Conservation (phyloP, 208 protist genomes). For the Porcisia hertigi region DNA sequence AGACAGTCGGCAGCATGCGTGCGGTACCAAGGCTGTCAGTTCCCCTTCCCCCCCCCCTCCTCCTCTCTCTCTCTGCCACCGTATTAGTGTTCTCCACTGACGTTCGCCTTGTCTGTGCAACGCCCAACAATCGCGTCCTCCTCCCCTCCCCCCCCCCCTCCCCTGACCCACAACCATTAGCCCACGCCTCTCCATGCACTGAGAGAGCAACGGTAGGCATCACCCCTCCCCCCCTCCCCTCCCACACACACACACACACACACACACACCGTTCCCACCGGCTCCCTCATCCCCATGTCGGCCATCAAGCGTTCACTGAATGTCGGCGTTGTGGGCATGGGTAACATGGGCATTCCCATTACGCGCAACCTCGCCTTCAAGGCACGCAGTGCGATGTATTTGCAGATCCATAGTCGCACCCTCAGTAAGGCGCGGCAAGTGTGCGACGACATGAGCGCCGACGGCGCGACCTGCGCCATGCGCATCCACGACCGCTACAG, state of each 20-base stretch:
- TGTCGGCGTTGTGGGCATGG: constrained; percentile 85
- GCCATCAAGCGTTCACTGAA: constrained; percentile 83
- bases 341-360: constrained; percentile 88
- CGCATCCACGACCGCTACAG: constrained; percentile 80
- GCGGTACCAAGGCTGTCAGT: no score
- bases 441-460: constrained; percentile 76
- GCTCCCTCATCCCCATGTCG: constrained; percentile 24
- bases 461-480: constrained; percentile 86
- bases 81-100: background rate
- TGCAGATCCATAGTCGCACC: constrained; percentile 83
- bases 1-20: no score
- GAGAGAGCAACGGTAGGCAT: background rate
- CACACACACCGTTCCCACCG: background rate
- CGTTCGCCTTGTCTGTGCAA: background rate
- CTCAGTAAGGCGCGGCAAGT: constrained; percentile 64
- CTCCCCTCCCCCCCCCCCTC: background rate
- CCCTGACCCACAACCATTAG: background rate
- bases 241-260: background rate
- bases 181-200: background rate
- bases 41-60: no score
- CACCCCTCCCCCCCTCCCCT: background rate
- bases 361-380: constrained; percentile 89
- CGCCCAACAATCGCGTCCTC: background rate
- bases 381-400: constrained; percentile 81
- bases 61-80: background rate